Percentiles rank a stretch among this genome's conserved stretches.
phyloP scores from a whole-genome alignment of 75 land plant genomes.

The Picea glauca region DNA sequence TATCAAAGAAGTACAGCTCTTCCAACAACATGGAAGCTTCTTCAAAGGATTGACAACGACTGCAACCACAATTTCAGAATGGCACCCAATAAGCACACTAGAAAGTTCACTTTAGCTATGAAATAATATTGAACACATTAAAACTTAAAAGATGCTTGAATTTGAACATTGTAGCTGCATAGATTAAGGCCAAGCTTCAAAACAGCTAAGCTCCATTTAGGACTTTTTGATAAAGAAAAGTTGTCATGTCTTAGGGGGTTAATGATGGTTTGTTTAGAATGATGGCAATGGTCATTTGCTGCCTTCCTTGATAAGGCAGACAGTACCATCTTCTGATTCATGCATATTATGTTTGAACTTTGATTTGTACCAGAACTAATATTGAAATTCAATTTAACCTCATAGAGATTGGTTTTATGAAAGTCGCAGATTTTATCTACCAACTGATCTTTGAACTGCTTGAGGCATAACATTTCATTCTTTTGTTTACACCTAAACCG shows the following conservation, averaged over 20 bases:
- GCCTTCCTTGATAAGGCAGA: background rate
- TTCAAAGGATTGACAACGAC: conserved; percentile 93
- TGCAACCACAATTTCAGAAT: conserved; percentile 25
- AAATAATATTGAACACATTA: background rate
- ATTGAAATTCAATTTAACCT: background rate
- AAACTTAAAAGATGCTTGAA: background rate
- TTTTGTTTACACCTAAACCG: background rate
- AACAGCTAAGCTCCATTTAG: background rate
- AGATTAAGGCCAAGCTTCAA: background rate
- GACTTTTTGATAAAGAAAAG: background rate
- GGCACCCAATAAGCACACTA: background rate
- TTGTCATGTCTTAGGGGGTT: background rate
- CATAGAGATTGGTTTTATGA: background rate
- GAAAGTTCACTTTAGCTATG: background rate
- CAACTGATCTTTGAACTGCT: background rate
- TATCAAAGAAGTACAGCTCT: conserved; percentile 78
- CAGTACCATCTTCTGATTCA: background rate
- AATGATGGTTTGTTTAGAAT: background rate
- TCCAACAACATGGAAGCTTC: conserved; percentile 88
- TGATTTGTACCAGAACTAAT: background rate
- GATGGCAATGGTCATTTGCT: background rate
- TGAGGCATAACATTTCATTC: background rate
- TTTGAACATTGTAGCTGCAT: background rate
- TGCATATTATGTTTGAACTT: background rate
- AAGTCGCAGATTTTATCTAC: background rate